phyloP scores from a whole-genome alignment of 345 rosid species.

The Populus pruinosa region DNA sequence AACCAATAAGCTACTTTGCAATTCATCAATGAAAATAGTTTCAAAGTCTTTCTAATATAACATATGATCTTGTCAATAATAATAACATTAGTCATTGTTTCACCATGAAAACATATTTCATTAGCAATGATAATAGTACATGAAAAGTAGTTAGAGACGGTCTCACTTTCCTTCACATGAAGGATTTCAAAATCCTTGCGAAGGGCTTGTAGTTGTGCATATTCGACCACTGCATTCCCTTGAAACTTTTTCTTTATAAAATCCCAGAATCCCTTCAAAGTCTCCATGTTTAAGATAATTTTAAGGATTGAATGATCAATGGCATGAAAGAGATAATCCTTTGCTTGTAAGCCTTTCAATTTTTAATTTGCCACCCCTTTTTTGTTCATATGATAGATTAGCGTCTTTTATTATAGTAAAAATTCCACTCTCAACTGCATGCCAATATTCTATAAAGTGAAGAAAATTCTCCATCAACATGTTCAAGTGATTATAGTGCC shows the following conservation, averaged over 20 bases:
- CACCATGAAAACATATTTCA: background rate
- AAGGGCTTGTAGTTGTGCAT: background rate
- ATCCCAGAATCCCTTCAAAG: slow-evolving; percentile 6
- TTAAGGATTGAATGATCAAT: slow-evolving; percentile 8
- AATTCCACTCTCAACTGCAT: no score
- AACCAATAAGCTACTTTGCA: background rate
- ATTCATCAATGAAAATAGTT: background rate
- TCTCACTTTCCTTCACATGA: background rate
- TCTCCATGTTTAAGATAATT: background rate
- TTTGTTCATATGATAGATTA: no score
- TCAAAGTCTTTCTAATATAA: background rate
- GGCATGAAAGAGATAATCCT: slow-evolving; percentile 12
- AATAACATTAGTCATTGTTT: slow-evolving; percentile 1
- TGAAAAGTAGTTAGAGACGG: background rate
- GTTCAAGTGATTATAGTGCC: no score
- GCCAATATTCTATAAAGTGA: no score
- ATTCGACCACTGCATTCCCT: slow-evolving; percentile 9
- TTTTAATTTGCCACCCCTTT: no score
- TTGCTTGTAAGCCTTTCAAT: background rate
- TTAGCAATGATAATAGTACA: no score
- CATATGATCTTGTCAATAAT: slow-evolving; percentile 9
- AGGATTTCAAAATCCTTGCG: slow-evolving; percentile 9
- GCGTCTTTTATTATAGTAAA: accelerated
- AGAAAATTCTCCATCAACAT: no score
- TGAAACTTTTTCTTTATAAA: slow-evolving; percentile 3